Percentiles rank a stretch among this genome's conserved stretches.
Conservation (phyloP, 257 asterid genomes). For the Solanum medicagineum region DNA sequence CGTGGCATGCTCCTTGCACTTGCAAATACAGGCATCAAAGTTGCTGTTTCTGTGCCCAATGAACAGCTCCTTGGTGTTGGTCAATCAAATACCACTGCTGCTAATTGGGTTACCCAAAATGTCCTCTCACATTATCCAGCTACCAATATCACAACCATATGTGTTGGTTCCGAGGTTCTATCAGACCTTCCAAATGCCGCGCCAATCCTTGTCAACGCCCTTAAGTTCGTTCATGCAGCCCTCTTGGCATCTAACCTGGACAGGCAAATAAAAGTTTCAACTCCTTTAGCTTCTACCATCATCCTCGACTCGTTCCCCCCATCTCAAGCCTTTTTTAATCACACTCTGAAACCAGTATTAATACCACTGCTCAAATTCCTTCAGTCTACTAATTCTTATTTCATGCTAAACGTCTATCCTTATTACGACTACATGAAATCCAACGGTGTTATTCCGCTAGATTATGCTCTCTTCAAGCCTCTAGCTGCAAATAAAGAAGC, state of each 20-base stretch:
- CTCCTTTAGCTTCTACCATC: conserved; percentile 62
- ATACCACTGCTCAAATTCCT: conserved; percentile 54
- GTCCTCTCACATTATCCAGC: conserved; percentile 66
- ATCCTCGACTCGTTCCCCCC: conserved; percentile 77
- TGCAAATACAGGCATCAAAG: conserved; percentile 66
- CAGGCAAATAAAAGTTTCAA: conserved; percentile 56
- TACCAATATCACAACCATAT: conserved; percentile 56
- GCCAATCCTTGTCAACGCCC: conserved; percentile 48
- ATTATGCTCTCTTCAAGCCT: conserved; percentile 74
- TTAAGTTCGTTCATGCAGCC: conserved; percentile 61
- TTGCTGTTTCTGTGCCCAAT: conserved; percentile 55
- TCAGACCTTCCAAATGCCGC: conserved; percentile 56
- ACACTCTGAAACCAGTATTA: conserved; percentile 37
- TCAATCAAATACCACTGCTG: conserved; percentile 75
- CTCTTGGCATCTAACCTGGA: conserved; percentile 71
- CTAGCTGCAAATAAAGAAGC: conserved; percentile 76
- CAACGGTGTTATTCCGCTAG: conserved; percentile 67
- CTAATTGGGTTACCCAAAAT: conserved; percentile 76
- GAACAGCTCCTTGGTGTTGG: conserved; percentile 68
- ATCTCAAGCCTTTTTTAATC: conserved; percentile 71
- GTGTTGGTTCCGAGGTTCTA: conserved; percentile 76
- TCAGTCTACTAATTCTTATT: conserved; percentile 51
- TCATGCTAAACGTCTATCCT: conserved; percentile 75
- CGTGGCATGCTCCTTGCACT: conserved; percentile 83
- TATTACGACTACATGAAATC: conserved; percentile 61